A percentile compares a stretch with the other conserved stretches of the same genome.
These are phyloP conservation scores for Aspergillus fumigatiaffinis DNA, from an alignment of 2,329 filamentous ascomycete genomes.

Conservation along the genomic window DNA sequence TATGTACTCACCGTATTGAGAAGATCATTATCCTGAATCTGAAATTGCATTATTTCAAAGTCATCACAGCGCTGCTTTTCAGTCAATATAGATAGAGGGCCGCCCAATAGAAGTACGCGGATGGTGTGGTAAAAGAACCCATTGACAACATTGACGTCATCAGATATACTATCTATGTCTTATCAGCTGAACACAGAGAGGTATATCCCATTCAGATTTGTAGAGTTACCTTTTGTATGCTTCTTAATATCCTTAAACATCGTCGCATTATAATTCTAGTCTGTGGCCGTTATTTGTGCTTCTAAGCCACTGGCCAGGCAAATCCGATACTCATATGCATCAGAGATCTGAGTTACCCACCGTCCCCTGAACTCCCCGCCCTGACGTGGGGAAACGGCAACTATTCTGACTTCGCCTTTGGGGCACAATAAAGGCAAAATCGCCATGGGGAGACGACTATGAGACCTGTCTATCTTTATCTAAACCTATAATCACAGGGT, in stretches of 20 bases:
- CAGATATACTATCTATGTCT: not conserved
- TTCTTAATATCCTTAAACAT: not conserved
- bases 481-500: not conserved
- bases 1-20: not conserved
- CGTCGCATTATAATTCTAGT: not conserved
- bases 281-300: too few relatives aligned
- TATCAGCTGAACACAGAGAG: not conserved
- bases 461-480: not conserved
- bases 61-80: not conserved
- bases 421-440: not conserved
- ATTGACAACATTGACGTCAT: not conserved
- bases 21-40: not conserved
- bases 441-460: not conserved
- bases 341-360: not conserved
- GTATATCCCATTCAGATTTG: not conserved
- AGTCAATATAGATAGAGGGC: not conserved
- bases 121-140: not conserved
- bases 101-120: not conserved
- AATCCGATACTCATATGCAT: not conserved
- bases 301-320: not conserved
- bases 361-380: not conserved
- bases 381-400: not conserved
- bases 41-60: not conserved
- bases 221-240: not conserved
- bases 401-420: not conserved